phyloP scores from a whole-genome alignment of 2,329 filamentous ascomycete species.

The Endoconidiophora laricicola region DNA sequence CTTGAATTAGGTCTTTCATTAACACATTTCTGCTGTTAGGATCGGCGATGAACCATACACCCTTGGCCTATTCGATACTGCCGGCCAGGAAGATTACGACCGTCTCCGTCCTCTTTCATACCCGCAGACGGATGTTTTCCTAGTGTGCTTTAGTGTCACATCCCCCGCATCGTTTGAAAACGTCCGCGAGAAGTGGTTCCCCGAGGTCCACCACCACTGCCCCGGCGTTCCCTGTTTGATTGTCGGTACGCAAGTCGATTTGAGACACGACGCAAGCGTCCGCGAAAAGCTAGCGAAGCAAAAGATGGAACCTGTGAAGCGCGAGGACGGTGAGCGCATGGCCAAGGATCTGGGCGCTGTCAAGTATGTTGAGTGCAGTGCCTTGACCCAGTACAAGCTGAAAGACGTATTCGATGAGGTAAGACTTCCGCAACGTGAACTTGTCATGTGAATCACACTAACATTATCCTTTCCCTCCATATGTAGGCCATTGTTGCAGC shows the following conservation, averaged over 20 bases:
- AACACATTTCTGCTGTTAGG: constrained; percentile 36
- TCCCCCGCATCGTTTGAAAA: constrained; percentile 97
- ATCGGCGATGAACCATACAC: constrained; percentile 98
- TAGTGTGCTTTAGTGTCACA: constrained; percentile 96
- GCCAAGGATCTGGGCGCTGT: constrained; percentile 93
- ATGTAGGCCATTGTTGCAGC: constrained; percentile 82
- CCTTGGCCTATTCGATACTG: constrained; percentile 92
- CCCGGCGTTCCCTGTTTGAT: constrained; percentile 95
- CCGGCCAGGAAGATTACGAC: constrained; percentile 98
- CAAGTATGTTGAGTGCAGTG: constrained; percentile 98
- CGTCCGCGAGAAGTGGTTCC: constrained; percentile 98
- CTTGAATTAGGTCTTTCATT: neutral
- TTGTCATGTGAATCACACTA: neutral
- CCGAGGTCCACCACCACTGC: constrained; percentile 96
- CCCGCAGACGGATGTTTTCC: constrained; percentile 95
- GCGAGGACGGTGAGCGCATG: constrained; percentile 90
- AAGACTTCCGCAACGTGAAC: constrained; percentile 19
- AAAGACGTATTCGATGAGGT: constrained; percentile 99
- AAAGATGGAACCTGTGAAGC: constrained; percentile 85
- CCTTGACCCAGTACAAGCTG: constrained; percentile 91
- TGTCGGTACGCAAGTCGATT: constrained; percentile 92
- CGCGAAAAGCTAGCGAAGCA: constrained; percentile 86
- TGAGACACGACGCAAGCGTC: constrained; percentile 75
- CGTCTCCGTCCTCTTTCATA: constrained; percentile 91
- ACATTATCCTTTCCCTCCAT: neutral